Base-by-base conservation (phyloP, 495 filamentous ascomycete genomes). In the Gamarada debralockiae region DNA sequence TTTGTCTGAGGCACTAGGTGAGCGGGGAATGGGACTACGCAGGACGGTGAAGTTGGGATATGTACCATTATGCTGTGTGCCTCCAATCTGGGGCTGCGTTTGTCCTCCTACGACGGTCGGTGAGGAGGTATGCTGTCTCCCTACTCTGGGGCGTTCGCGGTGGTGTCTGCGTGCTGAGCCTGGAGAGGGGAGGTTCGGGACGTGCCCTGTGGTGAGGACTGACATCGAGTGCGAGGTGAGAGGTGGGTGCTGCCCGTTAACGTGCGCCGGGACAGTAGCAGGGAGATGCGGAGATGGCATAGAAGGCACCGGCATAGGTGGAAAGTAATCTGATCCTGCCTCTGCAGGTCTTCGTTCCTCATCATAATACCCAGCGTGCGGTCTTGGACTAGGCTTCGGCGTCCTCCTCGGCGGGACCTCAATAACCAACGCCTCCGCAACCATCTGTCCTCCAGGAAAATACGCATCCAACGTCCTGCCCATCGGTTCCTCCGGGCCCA, bases 351-450 rank as follows among this genome's bases (percentile, higher is more conserved):
- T 70, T 25, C 67, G 57, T 15, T 86, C 82, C 36, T 91, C 85
- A 25, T 86, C 82, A 34, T 83, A 81, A 48, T 79, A 83, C 59
- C 68, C 45, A 34, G 84, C 73, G 13, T 46, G 34, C 9, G 56
- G 31, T 43, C 56, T 52, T 9, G 89, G 89, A 15, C 90, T 95
- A 15, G 89, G 83, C 54, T 85, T 87, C 2, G 93, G 93, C 4
- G 92, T 97, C 48, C 87, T 82, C 39, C 87, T 83, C 27, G 64
- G 56, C 3, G 91, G 92, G 13, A 95, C 83, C 59, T 97, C 90
- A 60, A 98, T 95, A 48, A 97, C 61, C 49, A 98, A 72, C 4
- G 93, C 95, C 65, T 98, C 95, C 31, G 95, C 87, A 14, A 96
- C 83, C 14, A 74, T 80, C 71, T 97, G 93, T 0, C 92, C 92